Conservation (phyloP, 169 alveolate species). For the Theileria orientalis region DNA sequence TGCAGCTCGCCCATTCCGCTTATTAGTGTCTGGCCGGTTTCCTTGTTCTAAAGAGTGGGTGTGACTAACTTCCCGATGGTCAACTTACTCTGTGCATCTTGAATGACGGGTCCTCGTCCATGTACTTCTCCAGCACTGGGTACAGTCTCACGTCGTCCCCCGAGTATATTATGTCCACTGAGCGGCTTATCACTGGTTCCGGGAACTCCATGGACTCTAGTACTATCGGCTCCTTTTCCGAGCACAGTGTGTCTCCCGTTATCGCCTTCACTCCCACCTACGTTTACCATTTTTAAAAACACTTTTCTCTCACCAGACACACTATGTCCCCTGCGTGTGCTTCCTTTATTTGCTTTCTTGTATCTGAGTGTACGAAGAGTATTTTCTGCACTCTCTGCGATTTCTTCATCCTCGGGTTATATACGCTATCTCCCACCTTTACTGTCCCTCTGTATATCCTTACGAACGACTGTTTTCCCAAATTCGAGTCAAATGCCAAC, state of each 20-base stretch:
- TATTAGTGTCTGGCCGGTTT: constrained; percentile 81
- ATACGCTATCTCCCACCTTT: constrained; percentile 71
- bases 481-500: constrained; percentile 61
- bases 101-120: constrained; percentile 81
- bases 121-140: constrained; percentile 74
- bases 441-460: constrained; percentile 80
- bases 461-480: constrained; percentile 73
- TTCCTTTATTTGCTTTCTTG: constrained; percentile 71
- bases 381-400: constrained; percentile 80
- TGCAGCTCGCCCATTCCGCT: constrained; percentile 95
- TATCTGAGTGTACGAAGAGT: constrained; percentile 81
- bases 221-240: constrained; percentile 56
- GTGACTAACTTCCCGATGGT: constrained; percentile 28
- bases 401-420: constrained; percentile 75
- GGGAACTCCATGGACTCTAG: constrained; percentile 82
- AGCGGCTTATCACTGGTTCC: constrained; percentile 80
- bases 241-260: constrained; percentile 85
- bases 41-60: constrained; percentile 69
- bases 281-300: background rate
- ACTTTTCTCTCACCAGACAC: constrained; percentile 28
- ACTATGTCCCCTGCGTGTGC: constrained; percentile 81
- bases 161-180: constrained; percentile 66
- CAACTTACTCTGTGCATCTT: constrained; percentile 49
- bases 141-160: constrained; percentile 77
- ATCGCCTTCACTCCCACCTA: constrained; percentile 80